These are phyloP conservation scores for Torulaspora globosa DNA, from an alignment of 1,139 yeast species.

Conservation along the genomic window DNA sequence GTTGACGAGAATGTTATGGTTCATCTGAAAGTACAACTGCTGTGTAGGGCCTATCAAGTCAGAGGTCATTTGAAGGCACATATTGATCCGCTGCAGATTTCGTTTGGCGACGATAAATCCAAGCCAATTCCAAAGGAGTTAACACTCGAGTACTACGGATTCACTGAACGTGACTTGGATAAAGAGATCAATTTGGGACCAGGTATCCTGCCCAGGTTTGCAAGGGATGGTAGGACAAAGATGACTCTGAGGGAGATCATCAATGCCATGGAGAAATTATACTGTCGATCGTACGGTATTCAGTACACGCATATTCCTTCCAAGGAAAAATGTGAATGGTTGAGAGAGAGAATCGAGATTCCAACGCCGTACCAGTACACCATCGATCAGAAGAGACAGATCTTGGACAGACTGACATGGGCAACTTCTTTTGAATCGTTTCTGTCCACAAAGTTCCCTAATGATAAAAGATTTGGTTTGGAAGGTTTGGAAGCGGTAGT, in stretches of 20 bases:
- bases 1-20: slow-evolving; percentile 64
- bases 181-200: slow-evolving; percentile 90
- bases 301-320: slow-evolving; percentile 97
- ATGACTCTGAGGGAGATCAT: slow-evolving; percentile 75
- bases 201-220: slow-evolving; percentile 92
- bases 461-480: slow-evolving; percentile 96
- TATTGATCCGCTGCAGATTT: slow-evolving; percentile 88
- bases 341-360: slow-evolving; percentile 92
- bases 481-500: slow-evolving; percentile 97
- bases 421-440: slow-evolving; percentile 89
- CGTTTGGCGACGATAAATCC: slow-evolving; percentile 64
- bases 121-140: slow-evolving; percentile 71
- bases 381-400: slow-evolving; percentile 90
- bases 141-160: slow-evolving; percentile 86
- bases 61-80: slow-evolving; percentile 96
- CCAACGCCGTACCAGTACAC: slow-evolving; percentile 83
- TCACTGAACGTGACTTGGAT: slow-evolving; percentile 78
- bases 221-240: slow-evolving; percentile 58
- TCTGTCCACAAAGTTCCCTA: slow-evolving; percentile 92
- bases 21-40: slow-evolving; percentile 90
- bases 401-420: slow-evolving; percentile 95
- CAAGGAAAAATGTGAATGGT: slow-evolving; percentile 95
- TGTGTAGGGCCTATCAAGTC: slow-evolving; percentile 97
- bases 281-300: slow-evolving; percentile 86
- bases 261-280: slow-evolving; percentile 71